Base-by-base conservation (phyloP, 2,329 filamentous ascomycete genomes). In the Meredithiella fracta region DNA sequence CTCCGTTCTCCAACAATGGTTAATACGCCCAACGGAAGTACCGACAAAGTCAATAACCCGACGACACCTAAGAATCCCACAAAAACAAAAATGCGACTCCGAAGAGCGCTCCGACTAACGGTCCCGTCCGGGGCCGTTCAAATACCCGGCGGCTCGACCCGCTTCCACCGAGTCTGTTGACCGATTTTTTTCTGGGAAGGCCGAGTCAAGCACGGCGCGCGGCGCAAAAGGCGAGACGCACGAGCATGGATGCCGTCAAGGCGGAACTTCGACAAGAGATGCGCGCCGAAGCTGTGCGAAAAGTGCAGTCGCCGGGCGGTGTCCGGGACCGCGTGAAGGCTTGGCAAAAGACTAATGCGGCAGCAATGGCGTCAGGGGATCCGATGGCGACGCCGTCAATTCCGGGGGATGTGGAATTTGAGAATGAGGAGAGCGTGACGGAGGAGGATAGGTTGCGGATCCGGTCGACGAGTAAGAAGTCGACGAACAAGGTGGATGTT, bases 341-440 rank as follows among this genome's bases (percentile, higher is more conserved):
- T 68, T 95, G 89, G 89, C 88, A 95, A 67, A 83, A 83, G 64
- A 74, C 82, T 61, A 87, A 85, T 63, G 85, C 83, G 34, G 76
- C 77, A 4, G 83, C 82, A 25, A 76, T 83, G 68, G 69, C 64
- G 2, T 68, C 68, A 1, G 74, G 71, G 1, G 71, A 76, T 56
- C 74, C 75, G 1, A 70, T 77, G 31, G 73, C 74, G 23, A 68
- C 73, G 5, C 72, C 75, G 4, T 78, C 72, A 29, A 78, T 79
- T 61, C 76, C 81, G 2, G 77, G 78, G 29, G 80, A 85, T 40
- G 69, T 86, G 31, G 74, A 78, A 4, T 76, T 78, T 58, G 73
- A 76, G 11, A 72, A 84, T 14, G 76, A 79, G 3, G 72, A 73
- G 31, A 80, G 76, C 62, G 78, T 81, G 3, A 80, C 76, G 0